Evolutionary conservation across 306 rosid species (phyloP).

Genomic region (Sechiopsis laciniata): DNA sequence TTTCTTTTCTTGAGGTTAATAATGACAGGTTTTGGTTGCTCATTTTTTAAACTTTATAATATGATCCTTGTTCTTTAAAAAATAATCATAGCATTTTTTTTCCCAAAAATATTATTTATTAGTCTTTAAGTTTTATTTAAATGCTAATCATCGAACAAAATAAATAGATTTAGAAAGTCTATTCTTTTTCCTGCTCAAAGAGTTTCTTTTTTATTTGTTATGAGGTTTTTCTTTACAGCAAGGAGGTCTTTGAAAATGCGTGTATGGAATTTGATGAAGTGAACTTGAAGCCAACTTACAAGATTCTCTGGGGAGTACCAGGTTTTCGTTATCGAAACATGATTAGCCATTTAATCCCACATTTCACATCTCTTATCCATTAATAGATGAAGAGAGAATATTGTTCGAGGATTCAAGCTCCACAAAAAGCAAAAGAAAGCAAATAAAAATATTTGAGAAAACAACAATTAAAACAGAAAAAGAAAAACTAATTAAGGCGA

Average conservation of each 20-base stretch:
- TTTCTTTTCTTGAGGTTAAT: background rate
- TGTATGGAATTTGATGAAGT: slow-evolving; percentile 94
- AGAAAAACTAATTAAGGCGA: too few relatives aligned
- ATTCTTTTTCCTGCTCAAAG: slow-evolving; percentile 18
- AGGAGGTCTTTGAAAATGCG: slow-evolving; percentile 81
- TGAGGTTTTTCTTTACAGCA: slow-evolving; percentile 47
- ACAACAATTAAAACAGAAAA: too few relatives aligned
- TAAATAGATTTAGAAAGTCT: background rate
- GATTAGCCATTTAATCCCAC: too few relatives aligned
- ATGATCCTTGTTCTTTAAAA: background rate
- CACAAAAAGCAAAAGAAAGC: too few relatives aligned
- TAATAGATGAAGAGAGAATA: too few relatives aligned
- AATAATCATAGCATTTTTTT: slow-evolving; percentile 1
- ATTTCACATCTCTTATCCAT: too few relatives aligned
- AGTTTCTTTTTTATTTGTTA: slow-evolving; percentile 24
- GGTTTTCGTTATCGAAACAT: slow-evolving; percentile 33
- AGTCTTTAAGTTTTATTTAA: background rate
- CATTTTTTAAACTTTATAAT: background rate
- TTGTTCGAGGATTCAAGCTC: too few relatives aligned
- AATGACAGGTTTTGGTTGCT: slow-evolving; percentile 8
- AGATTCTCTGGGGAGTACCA: slow-evolving; percentile 93
- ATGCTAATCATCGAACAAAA: background rate
- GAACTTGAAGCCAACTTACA: slow-evolving; percentile 90
- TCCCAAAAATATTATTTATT: background rate
- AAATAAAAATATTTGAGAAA: too few relatives aligned